A percentile compares a stretch with the other conserved stretches of the same genome.
These are phyloP conservation scores for Articulospora tetracladia DNA, from an alignment of 495 filamentous ascomycete genomes.

Conservation along the genomic window DNA sequence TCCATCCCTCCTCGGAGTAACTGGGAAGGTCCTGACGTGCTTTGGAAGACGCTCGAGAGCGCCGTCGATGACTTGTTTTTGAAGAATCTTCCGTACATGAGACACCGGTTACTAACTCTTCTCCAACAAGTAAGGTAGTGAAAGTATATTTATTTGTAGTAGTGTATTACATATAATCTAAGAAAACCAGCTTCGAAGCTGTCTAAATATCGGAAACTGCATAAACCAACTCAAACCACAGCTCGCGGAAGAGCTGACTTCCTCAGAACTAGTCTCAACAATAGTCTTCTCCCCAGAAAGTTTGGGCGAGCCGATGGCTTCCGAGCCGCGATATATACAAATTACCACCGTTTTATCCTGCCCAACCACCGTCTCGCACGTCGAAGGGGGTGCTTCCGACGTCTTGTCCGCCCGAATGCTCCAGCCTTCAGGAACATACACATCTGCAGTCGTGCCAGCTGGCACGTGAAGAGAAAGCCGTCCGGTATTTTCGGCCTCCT, in stretches of 20 bases:
- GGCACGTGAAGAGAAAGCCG: slow-evolving; percentile 4
- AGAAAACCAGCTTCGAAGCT: neutral
- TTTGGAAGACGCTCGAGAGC: no score
- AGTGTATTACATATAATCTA: neutral
- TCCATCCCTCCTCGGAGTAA: no score
- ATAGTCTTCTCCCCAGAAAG: neutral
- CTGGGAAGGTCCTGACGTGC: no score
- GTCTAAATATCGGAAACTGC: neutral
- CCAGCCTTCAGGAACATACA: slow-evolving; percentile 11
- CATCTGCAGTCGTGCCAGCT: slow-evolving; percentile 2
- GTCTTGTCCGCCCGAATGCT: neutral
- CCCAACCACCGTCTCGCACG: neutral
- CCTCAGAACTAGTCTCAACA: neutral
- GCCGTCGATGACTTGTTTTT: no score
- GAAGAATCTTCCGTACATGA: no score
- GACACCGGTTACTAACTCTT: no score
- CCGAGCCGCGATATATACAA: neutral
- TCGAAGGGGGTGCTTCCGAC: neutral
- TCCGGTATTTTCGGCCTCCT: neutral
- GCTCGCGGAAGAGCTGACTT: neutral
- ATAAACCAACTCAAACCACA: neutral
- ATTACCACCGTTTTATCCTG: neutral
- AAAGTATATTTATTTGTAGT: neutral
- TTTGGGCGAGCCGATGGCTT: neutral
- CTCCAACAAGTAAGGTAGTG: no score